Evolutionary conservation across 305 asterid species (phyloP).

Genomic region (Fraxinus paxiana): DNA sequence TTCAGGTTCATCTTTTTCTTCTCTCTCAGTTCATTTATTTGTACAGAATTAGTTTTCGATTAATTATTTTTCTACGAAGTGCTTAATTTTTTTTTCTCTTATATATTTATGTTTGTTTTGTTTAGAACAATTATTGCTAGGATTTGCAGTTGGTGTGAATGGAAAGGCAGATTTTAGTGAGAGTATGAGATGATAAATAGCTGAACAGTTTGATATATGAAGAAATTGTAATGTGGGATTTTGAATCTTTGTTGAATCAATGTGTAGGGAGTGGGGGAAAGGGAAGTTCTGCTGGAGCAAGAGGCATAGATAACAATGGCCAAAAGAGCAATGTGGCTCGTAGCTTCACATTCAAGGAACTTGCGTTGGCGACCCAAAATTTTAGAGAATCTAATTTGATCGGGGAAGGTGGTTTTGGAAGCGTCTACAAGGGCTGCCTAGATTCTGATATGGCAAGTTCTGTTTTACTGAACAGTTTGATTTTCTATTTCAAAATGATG

Average conservation of each 20-base stretch:
- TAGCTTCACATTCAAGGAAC: constrained; percentile 78
- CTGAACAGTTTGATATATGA: not conserved
- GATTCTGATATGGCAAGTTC: constrained; percentile 60
- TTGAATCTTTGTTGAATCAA: constrained; percentile 6
- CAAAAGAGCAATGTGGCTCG: constrained; percentile 53
- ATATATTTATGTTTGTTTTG: constrained; percentile 3
- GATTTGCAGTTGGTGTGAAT: constrained; percentile 41
- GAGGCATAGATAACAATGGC: constrained; percentile 34
- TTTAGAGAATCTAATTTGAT: constrained; percentile 69
- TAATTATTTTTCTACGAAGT: constrained; percentile 3
- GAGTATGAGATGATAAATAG: constrained; percentile 28
- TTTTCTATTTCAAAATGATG: not conserved
- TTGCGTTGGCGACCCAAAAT: constrained; percentile 71
- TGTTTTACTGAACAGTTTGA: not conserved
- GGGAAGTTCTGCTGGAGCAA: constrained; percentile 34
- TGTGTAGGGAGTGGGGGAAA: constrained; percentile 40
- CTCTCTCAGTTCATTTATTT: not conserved
- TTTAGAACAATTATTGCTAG: constrained; percentile 9
- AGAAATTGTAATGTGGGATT: not conserved
- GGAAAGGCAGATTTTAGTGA: constrained; percentile 33
- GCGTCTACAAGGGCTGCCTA: constrained; percentile 69
- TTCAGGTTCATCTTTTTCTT: constrained; percentile 32
- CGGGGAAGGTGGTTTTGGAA: constrained; percentile 90
- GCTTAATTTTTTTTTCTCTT: not conserved
- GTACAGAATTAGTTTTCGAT: not conserved